Conservation (phyloP, 805 yeast genomes). For the Candida caryicola region DNA sequence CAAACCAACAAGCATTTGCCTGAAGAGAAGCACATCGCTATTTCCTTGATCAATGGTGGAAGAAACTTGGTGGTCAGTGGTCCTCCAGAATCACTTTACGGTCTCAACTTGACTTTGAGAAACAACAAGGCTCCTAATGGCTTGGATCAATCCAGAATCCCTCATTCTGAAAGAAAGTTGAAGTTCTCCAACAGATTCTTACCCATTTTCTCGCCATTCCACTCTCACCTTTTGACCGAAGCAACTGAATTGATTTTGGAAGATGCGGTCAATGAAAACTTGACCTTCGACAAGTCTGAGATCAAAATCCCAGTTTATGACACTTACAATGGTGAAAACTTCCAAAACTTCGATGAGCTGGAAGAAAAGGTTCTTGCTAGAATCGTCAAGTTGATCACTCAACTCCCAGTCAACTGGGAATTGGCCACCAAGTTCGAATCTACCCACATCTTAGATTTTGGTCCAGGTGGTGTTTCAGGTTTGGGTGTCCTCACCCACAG, state of each 20-base stretch:
- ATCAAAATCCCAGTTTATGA: slow-evolving; percentile 87
- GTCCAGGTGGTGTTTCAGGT: slow-evolving; percentile 98
- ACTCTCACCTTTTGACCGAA: slow-evolving; percentile 75
- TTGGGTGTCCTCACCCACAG: slow-evolving; percentile 94
- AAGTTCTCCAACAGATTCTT: slow-evolving; percentile 90
- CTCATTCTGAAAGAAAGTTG: slow-evolving; percentile 89
- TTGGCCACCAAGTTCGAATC: slow-evolving; percentile 73
- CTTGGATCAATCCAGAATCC: slow-evolving; percentile 91
- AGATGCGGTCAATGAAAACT: slow-evolving; percentile 54
- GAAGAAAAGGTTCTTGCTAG: slow-evolving; percentile 60
- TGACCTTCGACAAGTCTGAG: slow-evolving; percentile 53
- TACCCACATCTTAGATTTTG: slow-evolving; percentile 92
- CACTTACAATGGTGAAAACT: slow-evolving; percentile 79
- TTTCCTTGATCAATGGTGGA: slow-evolving; percentile 93
- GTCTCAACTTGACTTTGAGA: slow-evolving; percentile 88
- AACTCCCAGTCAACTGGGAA: slow-evolving; percentile 94
- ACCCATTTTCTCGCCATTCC: slow-evolving; percentile 97
- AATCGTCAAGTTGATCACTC: slow-evolving; percentile 78
- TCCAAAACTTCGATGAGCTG: slow-evolving; percentile 45
- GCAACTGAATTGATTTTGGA: slow-evolving; percentile 65
- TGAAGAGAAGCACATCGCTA: slow-evolving; percentile 80
- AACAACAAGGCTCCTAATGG: slow-evolving; percentile 94
- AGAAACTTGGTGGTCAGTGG: slow-evolving; percentile 94
- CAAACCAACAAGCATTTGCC: slow-evolving; percentile 94
- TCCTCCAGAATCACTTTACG: slow-evolving; percentile 97